Percentiles rank a stretch among this genome's conserved stretches.
Conservation (phyloP, 2,329 filamentous ascomycete species). For the Chaetothyriales sp. region DNA sequence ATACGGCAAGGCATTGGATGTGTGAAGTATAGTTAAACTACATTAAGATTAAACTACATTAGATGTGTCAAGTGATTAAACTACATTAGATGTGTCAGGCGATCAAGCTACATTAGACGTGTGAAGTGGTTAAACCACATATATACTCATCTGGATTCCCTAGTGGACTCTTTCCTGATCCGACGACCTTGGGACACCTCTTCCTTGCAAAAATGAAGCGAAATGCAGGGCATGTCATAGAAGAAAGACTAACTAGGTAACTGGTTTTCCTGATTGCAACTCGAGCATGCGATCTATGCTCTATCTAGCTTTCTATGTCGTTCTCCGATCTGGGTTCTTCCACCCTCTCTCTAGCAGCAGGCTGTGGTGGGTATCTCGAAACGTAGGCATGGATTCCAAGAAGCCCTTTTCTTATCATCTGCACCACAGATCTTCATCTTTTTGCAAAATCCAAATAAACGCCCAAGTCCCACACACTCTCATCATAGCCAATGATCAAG, state of each 20-base stretch:
- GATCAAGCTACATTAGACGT: conserved; percentile 14
- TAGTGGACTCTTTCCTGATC: too few species aligned
- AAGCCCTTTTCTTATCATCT: not conserved
- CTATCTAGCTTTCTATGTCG: not conserved
- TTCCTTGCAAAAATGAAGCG: too few species aligned
- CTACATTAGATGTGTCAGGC: too few species aligned
- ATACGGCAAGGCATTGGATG: conserved; percentile 12
- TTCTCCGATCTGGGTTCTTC: not conserved
- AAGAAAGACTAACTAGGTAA: not conserved
- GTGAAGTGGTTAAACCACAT: not conserved
- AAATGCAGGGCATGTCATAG: too few species aligned
- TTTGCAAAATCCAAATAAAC: not conserved
- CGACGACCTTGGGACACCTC: too few species aligned
- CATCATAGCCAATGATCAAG: not conserved
- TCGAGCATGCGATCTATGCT: not conserved
- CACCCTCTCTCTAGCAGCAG: not conserved
- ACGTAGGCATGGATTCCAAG: not conserved
- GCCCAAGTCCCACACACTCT: not conserved
- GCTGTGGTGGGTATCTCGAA: not conserved
- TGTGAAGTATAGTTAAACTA: conserved; percentile 1
- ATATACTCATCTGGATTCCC: too few species aligned
- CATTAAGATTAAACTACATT: too few species aligned
- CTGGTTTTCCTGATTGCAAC: not conserved
- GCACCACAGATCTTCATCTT: not conserved
- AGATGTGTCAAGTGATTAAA: conserved; percentile 2